Evolutionary conservation across 441 rosid species (phyloP), one percentile per base, ranked within the genome.

Genomic region (Syzygium syzygioides): DNA sequence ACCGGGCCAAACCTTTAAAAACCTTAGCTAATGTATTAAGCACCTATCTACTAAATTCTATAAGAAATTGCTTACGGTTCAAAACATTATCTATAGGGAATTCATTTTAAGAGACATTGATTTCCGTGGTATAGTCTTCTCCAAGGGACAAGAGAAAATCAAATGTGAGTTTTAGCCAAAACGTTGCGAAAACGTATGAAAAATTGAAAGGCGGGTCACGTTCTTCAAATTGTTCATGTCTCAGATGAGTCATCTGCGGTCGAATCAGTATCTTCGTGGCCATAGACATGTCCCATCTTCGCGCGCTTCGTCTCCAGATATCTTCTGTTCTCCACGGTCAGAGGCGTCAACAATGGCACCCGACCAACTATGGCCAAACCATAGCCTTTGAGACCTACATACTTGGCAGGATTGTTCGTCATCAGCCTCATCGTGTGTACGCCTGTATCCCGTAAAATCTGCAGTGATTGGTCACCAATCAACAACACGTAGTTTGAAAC

Each of bases 371-470:
- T 92, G 23, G 98, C 93, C 88, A 97, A 91, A 79, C 98, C 99
- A 86, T 96, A 97, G 55, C 98, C 98, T 91, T 96, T 97, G 90
- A 97, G 98, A 55, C 98, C 98, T 84, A 93, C 92, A 80, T 96
- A 95, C 87, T 94, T 94, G 54, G 95, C 93, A 37, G 98, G 96
- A 89, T 95, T 96, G 91, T 97, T 96, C 19, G 99, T 97, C 98
- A 95, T 96, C 91, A 97, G 91, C 89, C 85, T 95, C 98, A 97
- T 95, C 6, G 97, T 93, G 28, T 88, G 93, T n/a, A 95, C 97
- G 60, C 99, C 99, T 32, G 95, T 90, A 91, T 95, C 96, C 28
- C 96, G 88, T 60, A 97, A 91, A 76, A 97, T 95, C 97, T 97
- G 94, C 86, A 45, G 59, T 6, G 30, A 23, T 55, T 32, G 17